Evolutionary conservation across 441 rosid species (phyloP).

Genomic region (Syzygium malaccense): DNA sequence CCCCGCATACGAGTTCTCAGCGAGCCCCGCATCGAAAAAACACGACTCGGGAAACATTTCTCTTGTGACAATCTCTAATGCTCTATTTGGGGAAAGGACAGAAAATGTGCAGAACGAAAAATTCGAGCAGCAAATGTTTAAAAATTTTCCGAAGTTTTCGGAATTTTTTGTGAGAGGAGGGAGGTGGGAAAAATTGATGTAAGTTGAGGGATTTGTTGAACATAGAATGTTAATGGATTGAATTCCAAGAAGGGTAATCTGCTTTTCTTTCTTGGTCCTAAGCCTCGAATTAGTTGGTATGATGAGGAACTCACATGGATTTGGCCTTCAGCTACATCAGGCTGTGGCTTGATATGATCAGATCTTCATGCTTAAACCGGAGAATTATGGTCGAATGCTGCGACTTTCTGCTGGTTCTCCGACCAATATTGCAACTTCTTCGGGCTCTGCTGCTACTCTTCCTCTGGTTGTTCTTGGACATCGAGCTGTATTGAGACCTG

Average conservation of each 20-base stretch:
- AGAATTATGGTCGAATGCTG: background rate
- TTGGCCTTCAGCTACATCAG: background rate
- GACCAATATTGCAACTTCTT: too few species aligned
- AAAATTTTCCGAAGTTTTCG: too few species aligned
- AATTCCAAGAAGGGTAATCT: background rate
- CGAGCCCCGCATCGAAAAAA: background rate
- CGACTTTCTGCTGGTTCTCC: background rate
- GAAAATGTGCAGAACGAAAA: background rate
- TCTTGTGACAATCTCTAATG: background rate
- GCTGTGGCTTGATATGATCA: background rate
- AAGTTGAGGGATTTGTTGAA: background rate
- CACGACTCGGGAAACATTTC: background rate
- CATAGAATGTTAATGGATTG: background rate
- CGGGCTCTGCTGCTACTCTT: background rate
- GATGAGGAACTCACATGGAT: background rate
- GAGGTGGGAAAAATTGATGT: background rate
- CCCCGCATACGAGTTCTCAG: background rate
- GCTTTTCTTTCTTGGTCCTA: background rate
- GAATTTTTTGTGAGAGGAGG: background rate
- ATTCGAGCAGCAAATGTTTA: background rate
- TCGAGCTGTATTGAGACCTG: background rate
- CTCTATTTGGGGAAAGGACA: background rate
- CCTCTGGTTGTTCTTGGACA: background rate
- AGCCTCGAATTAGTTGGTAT: background rate
- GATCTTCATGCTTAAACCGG: background rate